Base-by-base conservation (phyloP, 257 asterid species). In the Ballota nigra region DNA sequence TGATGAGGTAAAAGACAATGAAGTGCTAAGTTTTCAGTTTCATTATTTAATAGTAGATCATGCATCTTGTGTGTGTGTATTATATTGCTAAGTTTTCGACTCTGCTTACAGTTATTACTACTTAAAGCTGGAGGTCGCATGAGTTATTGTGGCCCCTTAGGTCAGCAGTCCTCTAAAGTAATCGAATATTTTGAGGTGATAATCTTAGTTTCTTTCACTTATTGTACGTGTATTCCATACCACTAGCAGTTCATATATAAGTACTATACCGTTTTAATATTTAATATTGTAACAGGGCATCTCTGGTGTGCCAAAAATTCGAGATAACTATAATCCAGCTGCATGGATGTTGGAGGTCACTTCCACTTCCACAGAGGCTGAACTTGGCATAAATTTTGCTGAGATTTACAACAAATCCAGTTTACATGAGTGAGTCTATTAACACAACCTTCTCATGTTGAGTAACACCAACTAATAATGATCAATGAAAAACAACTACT, bases 311-410 rank as follows among this genome's bases (percentile, higher is more conserved):
- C 75, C 82, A 53, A 79, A 38, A 57, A 81, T 84, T 55, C 77
- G 73, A 63, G 77, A 71, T 47, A 78, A 81, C 66, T 80, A 72
- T 68, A 83, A 83, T 71, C 88, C 88, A 33, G 85, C 88, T 18
- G 78, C 88, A 58, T 83, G 88, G 88, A 77, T 78, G 77, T 66
- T 83, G 77, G 86, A 83, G 72, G 85, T 81, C 62, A 83, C 84
- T 73, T 83, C 88, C 28, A 62, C 88, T 34, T 89, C 93, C 77
- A 65, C 88, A 22, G 96, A 89, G 79, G 81, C 83, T 49, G 86
- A 80, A 55, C 86, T 79, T 55, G 84, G 82, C 43, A 56, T 89
- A 16, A 86, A 89, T 77, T 89, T 89, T 24, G 83, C 91, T 8
- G 78, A 83, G 52, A 84, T 83, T 52, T 89, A 85, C 74, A 68